Evolutionary conservation across 1,139 yeast species (phyloP).

Genomic region (Suhomyces bokatorum): DNA sequence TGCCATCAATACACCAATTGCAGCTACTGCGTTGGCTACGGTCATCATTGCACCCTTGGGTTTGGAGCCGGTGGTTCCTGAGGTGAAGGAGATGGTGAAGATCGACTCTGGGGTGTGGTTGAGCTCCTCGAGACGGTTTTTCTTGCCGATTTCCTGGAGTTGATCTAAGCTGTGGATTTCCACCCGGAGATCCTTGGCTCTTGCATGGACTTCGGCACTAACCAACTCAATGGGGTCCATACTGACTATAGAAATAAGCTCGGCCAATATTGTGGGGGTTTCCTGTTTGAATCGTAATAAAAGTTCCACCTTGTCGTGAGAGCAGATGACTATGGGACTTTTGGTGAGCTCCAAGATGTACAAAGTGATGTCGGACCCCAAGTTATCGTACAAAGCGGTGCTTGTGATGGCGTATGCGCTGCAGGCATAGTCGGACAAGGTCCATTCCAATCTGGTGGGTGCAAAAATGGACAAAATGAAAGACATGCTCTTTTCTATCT

Average conservation of each 20-base stretch:
- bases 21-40: conserved; percentile 33
- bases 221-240: conserved; percentile 33
- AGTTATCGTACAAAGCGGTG: conserved; percentile 44
- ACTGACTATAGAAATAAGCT: conserved; percentile 32
- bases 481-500: conserved; percentile 21
- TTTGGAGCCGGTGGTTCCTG: conserved; percentile 44
- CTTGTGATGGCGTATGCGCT: conserved; percentile 36
- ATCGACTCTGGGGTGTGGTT: conserved; percentile 33
- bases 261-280: conserved; percentile 26
- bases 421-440: conserved; percentile 40
- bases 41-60: conserved; percentile 44
- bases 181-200: conserved; percentile 16
- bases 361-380: conserved; percentile 37
- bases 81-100: conserved; percentile 43
- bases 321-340: conserved; percentile 38
- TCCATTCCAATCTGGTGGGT: conserved; percentile 42
- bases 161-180: conserved; percentile 18
- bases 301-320: conserved; percentile 30
- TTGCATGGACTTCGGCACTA: neutral
- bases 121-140: conserved; percentile 16
- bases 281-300: conserved; percentile 30
- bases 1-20: conserved; percentile 23
- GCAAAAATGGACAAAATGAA: conserved; percentile 38
- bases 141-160: conserved; percentile 20
- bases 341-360: conserved; percentile 36